Base-by-base conservation (phyloP, 2,329 filamentous ascomycete genomes). In the Cercospora sesami region DNA sequence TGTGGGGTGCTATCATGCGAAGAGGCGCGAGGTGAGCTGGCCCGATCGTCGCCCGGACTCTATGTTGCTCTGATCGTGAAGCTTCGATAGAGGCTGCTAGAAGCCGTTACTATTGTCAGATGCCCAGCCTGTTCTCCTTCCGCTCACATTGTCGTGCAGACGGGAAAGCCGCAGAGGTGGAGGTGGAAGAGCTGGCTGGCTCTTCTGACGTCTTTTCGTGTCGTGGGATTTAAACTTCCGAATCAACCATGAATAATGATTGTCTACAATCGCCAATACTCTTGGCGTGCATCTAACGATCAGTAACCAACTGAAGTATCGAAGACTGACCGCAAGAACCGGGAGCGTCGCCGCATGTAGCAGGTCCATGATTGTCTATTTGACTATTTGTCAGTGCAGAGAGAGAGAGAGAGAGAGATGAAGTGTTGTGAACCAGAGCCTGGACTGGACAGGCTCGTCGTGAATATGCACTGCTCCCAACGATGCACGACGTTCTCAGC, bases 21-120 rank as follows among this genome's bases (percentile, higher is more conserved):
- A 21, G 28, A n/a, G 30, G 31, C 53, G 26, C 26, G 53, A 33
- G 53, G 53, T 26, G 16, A 18, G 31, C 31, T 59, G 28, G 28
- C 31, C 55, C 55, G 55, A 59, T 59, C 55, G 55, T 36, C 30
- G 55, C 55, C 26, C 55, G 55, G 55, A 59, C 55, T 59, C 55
- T 31, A 59, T 36, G 55, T 23, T 21, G 55, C 55, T 59, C 55
- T 59, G 55, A 59, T 59, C 55, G 30, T 59, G 55, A 59, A 59
- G 30, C 55, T 59, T 59, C 55, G 55, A 59, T 59, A 59, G 55
- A 59, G 55, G 55, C 55, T 59, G 31, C 26, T 33, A 36, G 28
- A 23, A 18, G n/a, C 4, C 26, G 55, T 36, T 14, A 59, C 55
- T 59, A 59, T 59, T 33, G 16, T 16, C 14, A 33, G 31, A 59